Evolutionary conservation across 2,329 filamentous ascomycete genomes (phyloP), one percentile per base, ranked within the genome.

Genomic region (Trichoderma cornu-damae): DNA sequence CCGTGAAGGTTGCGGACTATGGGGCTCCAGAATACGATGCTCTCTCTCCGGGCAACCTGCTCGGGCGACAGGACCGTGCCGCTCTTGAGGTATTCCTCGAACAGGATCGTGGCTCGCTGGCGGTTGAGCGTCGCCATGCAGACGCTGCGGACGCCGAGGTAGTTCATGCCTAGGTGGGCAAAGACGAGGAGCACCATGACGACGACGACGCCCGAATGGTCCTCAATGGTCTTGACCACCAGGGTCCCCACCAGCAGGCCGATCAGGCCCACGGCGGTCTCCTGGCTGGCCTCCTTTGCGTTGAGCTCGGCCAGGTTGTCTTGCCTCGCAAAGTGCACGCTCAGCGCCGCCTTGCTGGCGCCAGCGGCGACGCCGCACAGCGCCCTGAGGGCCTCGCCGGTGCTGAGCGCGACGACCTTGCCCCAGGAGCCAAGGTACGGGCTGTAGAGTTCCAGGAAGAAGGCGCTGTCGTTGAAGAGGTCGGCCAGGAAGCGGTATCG

Each of bases 301-400:
- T 96, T 97, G 57, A 99, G 79, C 71, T 97, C 93, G 1, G 90
- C 93, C 43, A 97, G 74, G 70, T 96, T 97, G 35, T 90, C 89
- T 68, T 85, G 85, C 63, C 79, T 84, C 7, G 93, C 91, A 76
- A 99, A 97, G 73, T 99, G 94, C 9, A 90, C 88, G 68, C 89
- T 94, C 64, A 99, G 74, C 60, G 88, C 92, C 2, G 93, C 93
- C 72, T 97, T 97, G 61, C 89, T 88, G 55, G 90, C 91, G 11
- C 89, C 90, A 0, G 90, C 93, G 0, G 93, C 89, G 4, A 97
- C 91, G 24, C 93, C 94, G 68, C 94, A 97, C 0, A 96, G 74
- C 0, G 80, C 77, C 2, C 81, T 73, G 43, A 84, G 69, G 14
- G 79, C 74, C 55, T 81, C 78, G 2, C 79, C 76, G 0, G 69